phyloP scores from a whole-genome alignment of 1,139 yeast species.

The Protomyces gravidus region DNA sequence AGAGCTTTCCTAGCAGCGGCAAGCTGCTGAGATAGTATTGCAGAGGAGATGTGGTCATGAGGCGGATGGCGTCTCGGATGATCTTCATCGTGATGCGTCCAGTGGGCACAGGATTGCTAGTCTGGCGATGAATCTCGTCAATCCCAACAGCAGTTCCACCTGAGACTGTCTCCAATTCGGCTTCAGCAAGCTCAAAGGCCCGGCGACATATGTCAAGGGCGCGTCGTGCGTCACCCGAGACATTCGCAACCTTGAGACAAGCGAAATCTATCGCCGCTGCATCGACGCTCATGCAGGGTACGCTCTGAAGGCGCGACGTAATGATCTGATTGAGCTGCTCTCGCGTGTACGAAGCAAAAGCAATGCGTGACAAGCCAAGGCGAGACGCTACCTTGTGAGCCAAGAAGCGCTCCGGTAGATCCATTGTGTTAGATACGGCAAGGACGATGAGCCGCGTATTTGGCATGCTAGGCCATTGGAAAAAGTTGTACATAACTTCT shows the following conservation, averaged over 20 bases:
- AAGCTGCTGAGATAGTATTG: constrained; percentile 55
- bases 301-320: constrained; percentile 58
- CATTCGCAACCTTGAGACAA: constrained; percentile 89
- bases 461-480: constrained; percentile 91
- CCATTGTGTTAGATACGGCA: constrained; percentile 97
- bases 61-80: constrained; percentile 72
- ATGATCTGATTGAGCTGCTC: constrained; percentile 74
- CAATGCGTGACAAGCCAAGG: constrained; percentile 78
- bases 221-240: constrained; percentile 94
- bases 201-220: constrained; percentile 84
- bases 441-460: constrained; percentile 77
- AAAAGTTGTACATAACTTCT: constrained; percentile 87
- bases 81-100: constrained; percentile 63
- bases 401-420: constrained; percentile 81
- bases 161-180: constrained; percentile 1
- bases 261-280: constrained; percentile 87
- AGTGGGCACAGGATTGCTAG: constrained; percentile 37
- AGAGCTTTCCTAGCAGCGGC: constrained; percentile 65
- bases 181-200: constrained; percentile 84
- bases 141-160: background rate
- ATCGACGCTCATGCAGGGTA: constrained; percentile 47
- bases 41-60: constrained; percentile 71
- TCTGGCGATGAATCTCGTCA: background rate
- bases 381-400: constrained; percentile 89
- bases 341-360: constrained; percentile 82